phyloP scores from a whole-genome alignment of 768 basidiomycete species.

The Mycena haematopus region DNA sequence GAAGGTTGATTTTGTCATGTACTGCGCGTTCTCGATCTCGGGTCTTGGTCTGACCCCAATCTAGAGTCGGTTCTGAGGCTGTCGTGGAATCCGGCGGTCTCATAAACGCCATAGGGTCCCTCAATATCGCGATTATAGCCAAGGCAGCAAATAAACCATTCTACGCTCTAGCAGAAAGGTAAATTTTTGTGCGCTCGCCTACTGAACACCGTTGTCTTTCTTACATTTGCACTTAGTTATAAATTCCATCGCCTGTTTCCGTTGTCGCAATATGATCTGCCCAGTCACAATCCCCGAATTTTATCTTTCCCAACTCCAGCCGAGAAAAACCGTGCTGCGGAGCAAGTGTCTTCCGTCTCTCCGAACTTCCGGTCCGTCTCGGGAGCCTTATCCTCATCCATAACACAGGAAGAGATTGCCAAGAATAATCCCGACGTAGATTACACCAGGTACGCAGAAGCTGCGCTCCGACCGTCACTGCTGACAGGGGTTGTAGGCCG shows the following conservation, averaged over 20 bases:
- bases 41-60: too few species aligned
- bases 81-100: conserved; percentile 96
- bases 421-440: conserved; percentile 90
- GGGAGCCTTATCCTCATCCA: conserved; percentile 46
- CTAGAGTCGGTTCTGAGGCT: conserved; percentile 88
- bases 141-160: conserved; percentile 95
- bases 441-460: conserved; percentile 76
- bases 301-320: conserved; percentile 67
- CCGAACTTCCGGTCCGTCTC: conserved; percentile 25
- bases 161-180: conserved; percentile 95
- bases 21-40: too few species aligned
- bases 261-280: conserved; percentile 88
- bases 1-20: conserved; percentile 88
- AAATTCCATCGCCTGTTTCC: conserved; percentile 98
- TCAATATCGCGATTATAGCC: conserved; percentile 96
- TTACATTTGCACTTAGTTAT: conserved; percentile 62
- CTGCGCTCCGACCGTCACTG: conserved; percentile 24
- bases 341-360: conserved; percentile 22
- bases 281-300: conserved; percentile 77
- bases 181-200: conserved; percentile 29
- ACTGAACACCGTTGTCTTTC: conserved; percentile 29
- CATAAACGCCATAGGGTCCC: conserved; percentile 92
- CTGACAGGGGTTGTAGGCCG: conserved; percentile 56
- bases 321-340: conserved; percentile 7
- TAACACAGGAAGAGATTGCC: conserved; percentile 84